A percentile compares a stretch with the other conserved stretches of the same genome.
These are phyloP conservation scores for Chrysopogon serrulatus DNA, from an alignment of 176 grass and related monocot species.

Conservation along the genomic window DNA sequence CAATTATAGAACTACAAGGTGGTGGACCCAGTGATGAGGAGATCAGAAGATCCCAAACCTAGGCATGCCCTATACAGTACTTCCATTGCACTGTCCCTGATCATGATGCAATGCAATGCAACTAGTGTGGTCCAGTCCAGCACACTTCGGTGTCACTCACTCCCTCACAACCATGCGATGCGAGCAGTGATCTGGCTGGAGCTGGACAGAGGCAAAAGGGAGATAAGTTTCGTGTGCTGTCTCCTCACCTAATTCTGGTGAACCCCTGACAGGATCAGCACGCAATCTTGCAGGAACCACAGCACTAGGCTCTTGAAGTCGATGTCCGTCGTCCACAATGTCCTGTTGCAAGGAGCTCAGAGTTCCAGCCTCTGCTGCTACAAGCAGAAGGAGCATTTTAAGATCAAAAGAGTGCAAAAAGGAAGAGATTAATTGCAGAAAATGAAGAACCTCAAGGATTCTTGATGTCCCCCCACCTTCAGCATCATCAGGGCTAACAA, in stretches of 20 bases:
- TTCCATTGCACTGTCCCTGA: slow-evolving; percentile 15
- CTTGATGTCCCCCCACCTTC: not conserved
- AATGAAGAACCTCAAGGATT: not conserved
- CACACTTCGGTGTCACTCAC: not conserved
- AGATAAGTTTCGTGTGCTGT: not conserved
- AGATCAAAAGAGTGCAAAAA: not conserved
- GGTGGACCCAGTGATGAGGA: not conserved
- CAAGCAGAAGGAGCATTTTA: not conserved
- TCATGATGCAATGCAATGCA: not conserved
- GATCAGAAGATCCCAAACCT: slow-evolving; percentile 27
- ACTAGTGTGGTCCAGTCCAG: slow-evolving; percentile 16
- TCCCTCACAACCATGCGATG: not conserved
- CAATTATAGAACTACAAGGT: slow-evolving; percentile 23
- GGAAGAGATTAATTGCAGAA: not conserved
- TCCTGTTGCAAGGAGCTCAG: not conserved
- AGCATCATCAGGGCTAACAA: not conserved
- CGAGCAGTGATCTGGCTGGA: not conserved
- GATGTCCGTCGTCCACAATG: not conserved
- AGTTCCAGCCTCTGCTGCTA: not conserved
- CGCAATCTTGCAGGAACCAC: not conserved
- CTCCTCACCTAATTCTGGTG: slow-evolving; percentile 16
- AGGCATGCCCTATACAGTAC: slow-evolving; percentile 26
- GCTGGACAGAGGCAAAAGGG: not conserved
- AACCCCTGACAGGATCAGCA: not conserved
- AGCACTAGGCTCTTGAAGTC: not conserved